Percentiles rank a stretch among this genome's conserved stretches.
Evolutionary conservation across 1,284 basidiomycete genomes (phyloP).

Genomic region (Ustilago curta): DNA sequence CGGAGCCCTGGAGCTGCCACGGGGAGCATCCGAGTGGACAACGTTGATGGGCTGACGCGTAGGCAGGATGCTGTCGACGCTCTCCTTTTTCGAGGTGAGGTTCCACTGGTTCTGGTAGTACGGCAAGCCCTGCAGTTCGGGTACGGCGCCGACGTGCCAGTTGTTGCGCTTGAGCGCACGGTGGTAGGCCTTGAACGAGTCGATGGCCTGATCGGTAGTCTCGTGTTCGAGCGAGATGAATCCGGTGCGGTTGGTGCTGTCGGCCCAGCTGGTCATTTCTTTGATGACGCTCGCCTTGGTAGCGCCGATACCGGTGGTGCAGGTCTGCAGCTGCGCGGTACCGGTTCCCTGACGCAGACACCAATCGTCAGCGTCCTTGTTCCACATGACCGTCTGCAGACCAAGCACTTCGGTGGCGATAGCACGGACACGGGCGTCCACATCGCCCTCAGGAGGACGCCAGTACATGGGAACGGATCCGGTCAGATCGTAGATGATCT

Average conservation of each 20-base stretch:
- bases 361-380: slow-evolving; percentile 64
- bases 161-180: slow-evolving; percentile 38
- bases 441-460: slow-evolving; percentile 64
- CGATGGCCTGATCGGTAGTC: slow-evolving; percentile 59
- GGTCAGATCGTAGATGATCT: slow-evolving; percentile 83
- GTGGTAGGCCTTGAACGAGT: slow-evolving; percentile 54
- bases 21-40: slow-evolving; percentile 44
- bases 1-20: slow-evolving; percentile 42
- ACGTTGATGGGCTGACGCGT: slow-evolving; percentile 43
- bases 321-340: slow-evolving; percentile 54
- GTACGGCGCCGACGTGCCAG: slow-evolving; percentile 49
- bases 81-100: slow-evolving; percentile 37
- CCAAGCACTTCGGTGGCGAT: slow-evolving; percentile 63
- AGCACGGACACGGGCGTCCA: slow-evolving; percentile 64
- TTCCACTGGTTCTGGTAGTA: slow-evolving; percentile 64
- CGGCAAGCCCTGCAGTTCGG: slow-evolving; percentile 54
- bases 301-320: slow-evolving; percentile 47
- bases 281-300: slow-evolving; percentile 38
- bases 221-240: slow-evolving; percentile 65
- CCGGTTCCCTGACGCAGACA: slow-evolving; percentile 58
- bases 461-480: slow-evolving; percentile 70
- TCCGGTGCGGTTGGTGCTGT: slow-evolving; percentile 39
- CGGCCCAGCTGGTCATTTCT: slow-evolving; percentile 50
- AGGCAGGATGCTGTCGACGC: slow-evolving; percentile 47
- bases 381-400: slow-evolving; percentile 63